Conservation (phyloP, 805 yeast species). For the Teunomyces kruisii region DNA sequence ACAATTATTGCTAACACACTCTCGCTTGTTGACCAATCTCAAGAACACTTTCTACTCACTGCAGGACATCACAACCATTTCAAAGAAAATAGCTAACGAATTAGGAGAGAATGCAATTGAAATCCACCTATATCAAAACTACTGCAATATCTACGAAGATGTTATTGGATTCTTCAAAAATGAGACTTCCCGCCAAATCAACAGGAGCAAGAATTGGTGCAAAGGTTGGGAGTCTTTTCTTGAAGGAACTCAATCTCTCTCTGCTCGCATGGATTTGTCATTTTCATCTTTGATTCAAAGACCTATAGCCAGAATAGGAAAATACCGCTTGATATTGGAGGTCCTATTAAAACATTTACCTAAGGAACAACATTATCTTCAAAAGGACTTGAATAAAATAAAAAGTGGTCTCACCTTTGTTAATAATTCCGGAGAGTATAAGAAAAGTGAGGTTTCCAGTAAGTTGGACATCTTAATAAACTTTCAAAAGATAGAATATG, state of each 20-base stretch:
- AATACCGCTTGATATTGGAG: slow-evolving; percentile 53
- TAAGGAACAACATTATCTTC: slow-evolving; percentile 13
- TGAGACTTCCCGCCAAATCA: slow-evolving; percentile 10
- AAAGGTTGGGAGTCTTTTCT: slow-evolving; percentile 35
- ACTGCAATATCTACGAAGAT: slow-evolving; percentile 30
- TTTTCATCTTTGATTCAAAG: slow-evolving; percentile 53
- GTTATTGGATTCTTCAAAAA: slow-evolving; percentile 32
- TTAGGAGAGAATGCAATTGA: slow-evolving; percentile 17
- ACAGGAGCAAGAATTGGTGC: slow-evolving; percentile 18
- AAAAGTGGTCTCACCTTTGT: slow-evolving; percentile 23
- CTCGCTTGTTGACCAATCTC: slow-evolving; percentile 24
- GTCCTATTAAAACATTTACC: slow-evolving; percentile 32
- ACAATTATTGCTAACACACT: slow-evolving; percentile 22
- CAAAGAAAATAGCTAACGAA: slow-evolving; percentile 17
- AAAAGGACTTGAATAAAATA: slow-evolving; percentile 13
- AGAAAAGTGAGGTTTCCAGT: slow-evolving; percentile 20
- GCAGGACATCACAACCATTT: neutral
- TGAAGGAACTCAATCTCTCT: slow-evolving; percentile 42
- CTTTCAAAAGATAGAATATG: slow-evolving; percentile 10
- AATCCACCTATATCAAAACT: slow-evolving; percentile 31
- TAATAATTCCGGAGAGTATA: slow-evolving; percentile 19
- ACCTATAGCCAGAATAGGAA: slow-evolving; percentile 51
- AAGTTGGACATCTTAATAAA: slow-evolving; percentile 14
- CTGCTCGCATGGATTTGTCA: slow-evolving; percentile 45
- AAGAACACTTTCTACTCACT: neutral